These are phyloP conservation scores for Tetrahymena borealis DNA, from an alignment of 73 alveolate genomes.

Conservation along the genomic window DNA sequence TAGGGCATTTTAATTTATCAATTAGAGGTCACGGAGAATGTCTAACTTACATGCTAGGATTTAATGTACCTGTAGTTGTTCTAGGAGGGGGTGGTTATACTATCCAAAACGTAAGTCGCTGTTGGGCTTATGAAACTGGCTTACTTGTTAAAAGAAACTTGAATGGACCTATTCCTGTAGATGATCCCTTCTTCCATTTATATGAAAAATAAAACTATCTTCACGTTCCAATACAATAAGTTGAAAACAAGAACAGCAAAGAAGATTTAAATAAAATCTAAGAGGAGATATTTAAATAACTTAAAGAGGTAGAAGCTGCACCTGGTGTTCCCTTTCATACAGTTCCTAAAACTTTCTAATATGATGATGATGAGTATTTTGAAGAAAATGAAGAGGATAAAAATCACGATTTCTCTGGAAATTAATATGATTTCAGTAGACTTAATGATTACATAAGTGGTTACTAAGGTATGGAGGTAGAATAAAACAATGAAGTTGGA, in stretches of 20 bases:
- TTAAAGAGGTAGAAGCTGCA: conserved; percentile 20
- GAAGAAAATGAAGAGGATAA: neutral
- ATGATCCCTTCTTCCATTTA: conserved; percentile 27
- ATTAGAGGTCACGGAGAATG: conserved; percentile 96
- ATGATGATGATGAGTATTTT: neutral
- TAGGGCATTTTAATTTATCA: conserved; percentile 92
- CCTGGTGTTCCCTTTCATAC: conserved; percentile 38
- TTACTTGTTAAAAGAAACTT: conserved; percentile 69
- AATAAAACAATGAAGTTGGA: neutral
- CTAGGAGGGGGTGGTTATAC: conserved; percentile 99
- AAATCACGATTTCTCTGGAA: neutral
- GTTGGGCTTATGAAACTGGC: conserved; percentile 98
- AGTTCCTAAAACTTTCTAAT: conserved; percentile 27
- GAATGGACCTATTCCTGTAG: conserved; percentile 43
- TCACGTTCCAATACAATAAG: conserved; percentile 25
- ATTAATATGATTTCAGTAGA: neutral
- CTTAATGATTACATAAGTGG: neutral
- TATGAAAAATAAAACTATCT: conserved; percentile 9
- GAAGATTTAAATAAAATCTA: conserved; percentile 34
- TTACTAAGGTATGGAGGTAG: neutral
- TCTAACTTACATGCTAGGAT: conserved; percentile 70
- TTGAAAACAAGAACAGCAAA: conserved; percentile 27
- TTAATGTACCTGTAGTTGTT: conserved; percentile 88
- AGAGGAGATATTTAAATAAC: conserved; percentile 11
- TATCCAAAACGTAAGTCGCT: conserved; percentile 91